These are phyloP conservation scores for Vitellaria paradoxa DNA, from an alignment of 179 eudicot species.

Conservation along the genomic window DNA sequence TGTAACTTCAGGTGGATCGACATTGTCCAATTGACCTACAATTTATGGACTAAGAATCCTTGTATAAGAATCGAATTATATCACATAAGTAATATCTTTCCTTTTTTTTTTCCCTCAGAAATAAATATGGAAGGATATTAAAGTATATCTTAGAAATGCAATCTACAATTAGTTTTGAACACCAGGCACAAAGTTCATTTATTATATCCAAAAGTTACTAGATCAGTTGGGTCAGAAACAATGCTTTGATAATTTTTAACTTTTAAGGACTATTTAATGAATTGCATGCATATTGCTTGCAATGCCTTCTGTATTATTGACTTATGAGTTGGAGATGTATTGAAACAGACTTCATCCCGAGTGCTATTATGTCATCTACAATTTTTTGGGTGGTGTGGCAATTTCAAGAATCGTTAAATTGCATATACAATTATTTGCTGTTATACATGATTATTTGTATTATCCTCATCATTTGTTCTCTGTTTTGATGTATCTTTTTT, in stretches of 20 bases:
- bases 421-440: neutral
- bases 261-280: neutral
- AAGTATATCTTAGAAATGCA: neutral
- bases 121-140: neutral
- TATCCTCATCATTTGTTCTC: neutral
- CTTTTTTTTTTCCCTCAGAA: neutral
- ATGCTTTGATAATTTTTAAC: neutral
- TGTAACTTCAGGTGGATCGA: too few species aligned
- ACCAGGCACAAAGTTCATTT: neutral
- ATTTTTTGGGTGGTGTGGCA: neutral
- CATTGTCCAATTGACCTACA: too few species aligned
- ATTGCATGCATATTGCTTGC: neutral
- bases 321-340: neutral
- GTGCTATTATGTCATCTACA: neutral
- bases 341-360: neutral
- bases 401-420: neutral
- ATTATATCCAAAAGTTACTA: conserved; percentile 1
- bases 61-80: too few species aligned
- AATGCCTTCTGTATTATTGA: neutral
- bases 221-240: neutral
- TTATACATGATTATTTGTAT: neutral
- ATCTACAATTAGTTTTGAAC: neutral
- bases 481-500: conserved; percentile 10
- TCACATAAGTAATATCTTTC: too few species aligned
- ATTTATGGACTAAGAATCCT: too few species aligned